Base-by-base conservation (phyloP, 805 yeast species). In the Jamesozyma lodderae region DNA sequence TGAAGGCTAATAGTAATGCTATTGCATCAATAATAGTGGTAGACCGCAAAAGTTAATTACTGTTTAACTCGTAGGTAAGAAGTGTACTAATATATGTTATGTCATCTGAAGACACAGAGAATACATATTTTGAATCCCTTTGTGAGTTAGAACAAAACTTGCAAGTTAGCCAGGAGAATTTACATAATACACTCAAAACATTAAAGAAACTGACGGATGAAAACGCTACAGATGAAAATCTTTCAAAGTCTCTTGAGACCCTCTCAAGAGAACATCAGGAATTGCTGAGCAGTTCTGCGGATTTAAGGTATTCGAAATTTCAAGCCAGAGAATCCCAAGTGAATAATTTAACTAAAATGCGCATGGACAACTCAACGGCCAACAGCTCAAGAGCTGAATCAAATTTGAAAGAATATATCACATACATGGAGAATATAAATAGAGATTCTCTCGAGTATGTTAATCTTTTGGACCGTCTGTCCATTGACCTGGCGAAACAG, bases 401-500 rank as follows among this genome's bases (percentile, higher is more conserved):
- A 11, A 33, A 37, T 17, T 20, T 45, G n/a, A 37, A 21, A n/a
- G 54, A 53, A 17, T 55, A 46, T 33, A 41, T 49, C 2, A 44
- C 44, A 4, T 26, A 36, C 4, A 22, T 44, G 31, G 57, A 52
- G 29, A 38, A 36, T 11, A 34, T 53, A 13, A 43, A 49, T 24
- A 30, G 31, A 11, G 48, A 52, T 15, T 36, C 51, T 7, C 29
- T 56, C 32, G 51, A 44, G 24, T 57, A 57, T 36, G 31, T 49
- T 7, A 55, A 51, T 34, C 41, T 54, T 3, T 35, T 57, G 24
- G 51, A 51, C 13, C 41, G 55, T 23, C 39, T 57, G 4, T 49
- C 63, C 6, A 51, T 51, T 16, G 56, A 53, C n/a, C 34, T 56
- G 17, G 54, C 47, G 1, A 46, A 46, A 29, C 57, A 55, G 28